These are phyloP conservation scores for Albophoma yamanashiensis DNA, from an alignment of 2,329 filamentous ascomycete species.

Conservation along the genomic window DNA sequence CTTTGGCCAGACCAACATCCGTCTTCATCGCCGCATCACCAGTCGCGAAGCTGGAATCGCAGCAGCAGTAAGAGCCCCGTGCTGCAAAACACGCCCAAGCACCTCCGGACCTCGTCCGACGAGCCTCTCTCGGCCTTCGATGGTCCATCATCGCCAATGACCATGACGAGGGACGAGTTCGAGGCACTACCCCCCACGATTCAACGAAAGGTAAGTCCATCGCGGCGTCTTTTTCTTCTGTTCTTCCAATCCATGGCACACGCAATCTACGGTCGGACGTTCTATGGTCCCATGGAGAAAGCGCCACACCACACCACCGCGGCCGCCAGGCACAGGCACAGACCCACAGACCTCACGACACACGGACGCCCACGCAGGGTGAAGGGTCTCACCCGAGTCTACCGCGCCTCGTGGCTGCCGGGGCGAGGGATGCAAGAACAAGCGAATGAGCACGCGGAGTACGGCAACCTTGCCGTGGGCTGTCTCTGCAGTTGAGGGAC, in stretches of 20 bases:
- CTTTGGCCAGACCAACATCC: neutral
- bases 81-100: slow-evolving; percentile 8
- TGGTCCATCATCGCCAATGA: slow-evolving; percentile 14
- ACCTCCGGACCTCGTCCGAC: slow-evolving; percentile 14
- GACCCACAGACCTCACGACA: neutral
- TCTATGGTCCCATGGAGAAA: neutral
- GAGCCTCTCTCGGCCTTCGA: slow-evolving; percentile 7
- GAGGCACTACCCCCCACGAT: slow-evolving; percentile 43
- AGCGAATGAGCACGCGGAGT: neutral
- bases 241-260: neutral
- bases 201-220: slow-evolving; percentile 43
- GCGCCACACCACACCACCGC: neutral
- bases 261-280: neutral
- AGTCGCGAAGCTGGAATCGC: slow-evolving; percentile 9
- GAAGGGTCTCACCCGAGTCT: neutral
- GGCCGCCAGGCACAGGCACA: neutral
- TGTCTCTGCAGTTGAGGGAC: neutral
- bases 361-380: neutral
- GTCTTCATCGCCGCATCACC: slow-evolving; percentile 4
- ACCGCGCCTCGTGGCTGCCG: neutral
- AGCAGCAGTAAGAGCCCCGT: slow-evolving; percentile 9
- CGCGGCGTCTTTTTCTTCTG: slow-evolving; percentile 5
- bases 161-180: slow-evolving; percentile 30
- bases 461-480: neutral
- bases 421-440: neutral